Conservation (phyloP, 768 basidiomycete species). For the Pilatotrama ljubarskyi region DNA sequence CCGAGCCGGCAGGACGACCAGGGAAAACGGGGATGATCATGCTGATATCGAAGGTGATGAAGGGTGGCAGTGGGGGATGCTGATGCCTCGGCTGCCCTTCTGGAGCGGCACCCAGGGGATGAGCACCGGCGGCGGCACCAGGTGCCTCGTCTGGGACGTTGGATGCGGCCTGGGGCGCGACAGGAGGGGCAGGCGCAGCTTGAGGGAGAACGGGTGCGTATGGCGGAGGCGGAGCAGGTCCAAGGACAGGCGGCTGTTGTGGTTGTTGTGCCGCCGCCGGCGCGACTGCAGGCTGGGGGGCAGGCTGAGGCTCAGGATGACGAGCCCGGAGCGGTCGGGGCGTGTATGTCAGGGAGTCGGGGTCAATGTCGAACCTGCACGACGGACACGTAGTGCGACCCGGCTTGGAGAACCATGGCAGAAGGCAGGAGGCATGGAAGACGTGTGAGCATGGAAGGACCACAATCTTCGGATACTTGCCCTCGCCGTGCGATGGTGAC, state of each 20-base stretch:
- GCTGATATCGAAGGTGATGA: slow-evolving; percentile 27
- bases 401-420: slow-evolving; percentile 82
- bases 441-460: slow-evolving; percentile 79
- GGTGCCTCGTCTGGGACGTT: background rate
- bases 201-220: background rate
- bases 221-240: slow-evolving; percentile 6
- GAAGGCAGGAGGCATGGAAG: slow-evolving; percentile 75
- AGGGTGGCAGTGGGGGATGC: slow-evolving; percentile 7
- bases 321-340: slow-evolving; percentile 18
- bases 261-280: background rate
- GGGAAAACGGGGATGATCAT: slow-evolving; percentile 24
- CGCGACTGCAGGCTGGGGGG: background rate
- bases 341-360: slow-evolving; percentile 62
- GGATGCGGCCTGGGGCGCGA: background rate
- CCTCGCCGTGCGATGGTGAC: slow-evolving; percentile 19
- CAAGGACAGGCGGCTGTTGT: slow-evolving; percentile 4
- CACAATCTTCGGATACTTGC: slow-evolving; percentile 48
- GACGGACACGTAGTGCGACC: slow-evolving; percentile 81
- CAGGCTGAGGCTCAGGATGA: slow-evolving; percentile 1
- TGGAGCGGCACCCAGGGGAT: background rate
- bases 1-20: slow-evolving; percentile 8
- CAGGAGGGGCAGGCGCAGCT: background rate
- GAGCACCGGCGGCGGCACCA: background rate
- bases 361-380: slow-evolving; percentile 82
- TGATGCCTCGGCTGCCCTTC: slow-evolving; percentile 1